Evolutionary conservation across 2,329 filamentous ascomycete genomes (phyloP), one percentile per base, ranked within the genome.

Genomic region (Blastomyces gilchristii): DNA sequence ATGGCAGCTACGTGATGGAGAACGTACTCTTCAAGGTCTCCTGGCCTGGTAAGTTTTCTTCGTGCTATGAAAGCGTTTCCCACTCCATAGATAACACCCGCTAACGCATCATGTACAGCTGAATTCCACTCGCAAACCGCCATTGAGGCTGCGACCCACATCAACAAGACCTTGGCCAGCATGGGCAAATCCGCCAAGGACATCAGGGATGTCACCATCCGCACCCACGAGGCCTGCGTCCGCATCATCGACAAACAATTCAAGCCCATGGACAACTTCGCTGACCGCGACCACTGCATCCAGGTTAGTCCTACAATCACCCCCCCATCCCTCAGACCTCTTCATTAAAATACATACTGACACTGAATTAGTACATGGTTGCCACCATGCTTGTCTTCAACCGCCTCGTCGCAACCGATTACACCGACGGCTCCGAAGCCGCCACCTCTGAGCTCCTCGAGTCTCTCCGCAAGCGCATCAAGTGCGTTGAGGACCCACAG

Each of bases 161-260:
- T 99, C 74, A 86, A 91, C 83, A 83, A 86, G 77, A 86, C 90
- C 78, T 86, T 99, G 67, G 88, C 89, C 77, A 82, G 85, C 52
- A 81, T 89, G 81, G 93, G 91, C 80, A 96, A 97, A 84, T 89
- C 87, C 62, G 91, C 92, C 63, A 89, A 88, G 69, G 93, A 99
- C 77, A 96, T 99, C 81, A 93, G 96, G 81, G 84, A 84, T 66
- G 85, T 99, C 72, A 91, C 88, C 70, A 96, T 93, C 85, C 88
- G 94, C 71, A 99, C 94, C 9, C 94, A 99, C 81, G 94, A 99
- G 80, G 94, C 94, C 64, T 97, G 94, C 81, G 86, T 99, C 75
- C 91, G 94, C 72, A 99, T 99, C 80, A 99, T 99, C 73, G 94
- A 99, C 85, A 99, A 99, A 85, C 94, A 99, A 81, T 95, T 96